phyloP scores from a whole-genome alignment of 148 eudicot species.

The Camellia sinensis region DNA sequence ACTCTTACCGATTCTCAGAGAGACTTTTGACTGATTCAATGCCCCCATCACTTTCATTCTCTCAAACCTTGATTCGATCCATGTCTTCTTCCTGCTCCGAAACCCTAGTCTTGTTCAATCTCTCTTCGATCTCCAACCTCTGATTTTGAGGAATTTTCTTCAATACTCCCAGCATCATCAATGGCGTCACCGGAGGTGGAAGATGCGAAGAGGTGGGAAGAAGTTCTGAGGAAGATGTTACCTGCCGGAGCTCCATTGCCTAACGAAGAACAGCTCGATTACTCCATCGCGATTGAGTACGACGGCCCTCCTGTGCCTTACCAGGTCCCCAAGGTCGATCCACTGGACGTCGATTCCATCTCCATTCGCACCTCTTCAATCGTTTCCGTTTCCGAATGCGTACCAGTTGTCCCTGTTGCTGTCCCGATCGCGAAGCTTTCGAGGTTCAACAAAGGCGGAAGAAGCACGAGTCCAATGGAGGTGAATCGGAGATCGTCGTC shows the following conservation, averaged over 20 bases:
- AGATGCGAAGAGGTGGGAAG: constrained; percentile 21
- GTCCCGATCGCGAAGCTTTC: constrained; percentile 10
- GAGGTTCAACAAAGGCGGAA: constrained; percentile 9
- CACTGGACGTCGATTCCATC: constrained; percentile 10
- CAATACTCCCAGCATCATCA: not conserved
- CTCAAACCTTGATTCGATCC: not conserved
- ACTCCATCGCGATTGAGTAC: constrained; percentile 37
- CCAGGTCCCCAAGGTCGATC: constrained; percentile 12
- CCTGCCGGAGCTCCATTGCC: constrained; percentile 41
- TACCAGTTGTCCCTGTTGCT: not conserved
- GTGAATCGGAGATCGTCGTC: constrained; percentile 7
- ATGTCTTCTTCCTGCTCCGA: not conserved
- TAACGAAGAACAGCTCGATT: constrained; percentile 37
- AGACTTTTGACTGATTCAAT: no score
- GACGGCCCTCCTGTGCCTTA: constrained; percentile 23
- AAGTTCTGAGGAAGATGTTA: constrained; percentile 31
- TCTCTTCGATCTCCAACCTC: not conserved
- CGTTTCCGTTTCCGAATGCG: not conserved
- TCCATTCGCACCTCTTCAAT: constrained; percentile 12
- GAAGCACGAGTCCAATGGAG: not conserved
- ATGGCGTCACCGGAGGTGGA: constrained; percentile 12
- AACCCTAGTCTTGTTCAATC: not conserved
- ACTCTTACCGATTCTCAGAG: not conserved
- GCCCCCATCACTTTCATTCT: no score
- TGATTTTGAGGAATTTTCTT: not conserved